Conservation (phyloP, 1,284 basidiomycete genomes). For the Fistulinella staudtii region DNA sequence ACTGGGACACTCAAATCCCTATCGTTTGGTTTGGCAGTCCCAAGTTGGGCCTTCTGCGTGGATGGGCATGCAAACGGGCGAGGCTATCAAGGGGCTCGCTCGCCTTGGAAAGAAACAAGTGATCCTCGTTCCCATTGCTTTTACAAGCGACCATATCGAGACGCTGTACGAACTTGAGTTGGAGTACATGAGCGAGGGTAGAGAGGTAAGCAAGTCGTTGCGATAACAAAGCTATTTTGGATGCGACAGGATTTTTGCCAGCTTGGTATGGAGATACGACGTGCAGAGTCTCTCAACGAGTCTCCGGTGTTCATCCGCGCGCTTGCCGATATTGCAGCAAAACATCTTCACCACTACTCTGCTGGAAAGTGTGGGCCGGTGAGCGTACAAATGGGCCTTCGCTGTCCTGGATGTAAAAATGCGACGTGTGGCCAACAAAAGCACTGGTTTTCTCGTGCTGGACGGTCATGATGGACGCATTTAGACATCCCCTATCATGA, state of each 20-base stretch:
- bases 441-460: conserved; percentile 74
- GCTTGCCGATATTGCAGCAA: conserved; percentile 87
- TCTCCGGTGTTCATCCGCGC: conserved; percentile 98
- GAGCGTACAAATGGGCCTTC: conserved; percentile 78
- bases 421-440: conserved; percentile 85
- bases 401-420: conserved; percentile 94
- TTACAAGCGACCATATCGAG: conserved; percentile 99
- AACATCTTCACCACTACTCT: conserved; percentile 70
- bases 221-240: conserved; percentile 35
- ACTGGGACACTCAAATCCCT: conserved; percentile 76
- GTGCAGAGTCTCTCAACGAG: conserved; percentile 95
- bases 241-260: conserved; percentile 35
- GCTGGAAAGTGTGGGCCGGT: conserved; percentile 55
- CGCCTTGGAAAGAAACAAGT: conserved; percentile 84
- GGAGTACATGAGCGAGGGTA: conserved; percentile 90
- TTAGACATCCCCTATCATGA: conserved; percentile 6
- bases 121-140: conserved; percentile 94
- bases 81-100: conserved; percentile 90
- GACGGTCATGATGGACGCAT: conserved; percentile 27
- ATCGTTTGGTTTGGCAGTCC: conserved; percentile 96
- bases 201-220: conserved; percentile 57
- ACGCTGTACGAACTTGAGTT: conserved; percentile 96
- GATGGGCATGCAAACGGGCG: conserved; percentile 96
- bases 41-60: conserved; percentile 97
- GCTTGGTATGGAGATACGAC: conserved; percentile 88